Conservation (phyloP, 2,329 filamentous ascomycete genomes). For the Aspergillus hortae region DNA sequence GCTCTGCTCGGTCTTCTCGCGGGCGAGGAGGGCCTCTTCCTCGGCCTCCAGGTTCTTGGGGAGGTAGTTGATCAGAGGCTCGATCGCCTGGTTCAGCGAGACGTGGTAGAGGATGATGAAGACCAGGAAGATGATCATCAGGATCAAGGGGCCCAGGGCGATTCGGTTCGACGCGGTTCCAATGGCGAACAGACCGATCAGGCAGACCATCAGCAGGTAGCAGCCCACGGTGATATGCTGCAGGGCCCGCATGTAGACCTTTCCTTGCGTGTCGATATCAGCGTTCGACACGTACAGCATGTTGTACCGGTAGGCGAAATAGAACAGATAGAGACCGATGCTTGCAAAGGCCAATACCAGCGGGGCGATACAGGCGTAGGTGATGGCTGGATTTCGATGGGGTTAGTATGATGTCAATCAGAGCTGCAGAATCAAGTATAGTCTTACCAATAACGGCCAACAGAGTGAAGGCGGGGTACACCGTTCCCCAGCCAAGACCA, state of each 20-base stretch:
- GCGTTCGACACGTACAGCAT: slow-evolving; percentile 82
- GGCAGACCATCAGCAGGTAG: slow-evolving; percentile 76
- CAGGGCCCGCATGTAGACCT: slow-evolving; percentile 81
- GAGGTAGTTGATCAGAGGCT: slow-evolving; percentile 73
- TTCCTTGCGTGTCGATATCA: slow-evolving; percentile 79
- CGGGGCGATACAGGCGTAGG: slow-evolving; percentile 82
- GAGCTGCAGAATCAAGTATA: slow-evolving; percentile 1
- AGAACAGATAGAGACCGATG: slow-evolving; percentile 74
- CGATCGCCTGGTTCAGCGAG: slow-evolving; percentile 65
- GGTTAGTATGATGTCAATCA: neutral
- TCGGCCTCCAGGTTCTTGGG: slow-evolving; percentile 67
- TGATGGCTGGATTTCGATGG: slow-evolving; percentile 57
- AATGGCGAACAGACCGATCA: slow-evolving; percentile 80
- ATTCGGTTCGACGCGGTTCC: slow-evolving; percentile 59
- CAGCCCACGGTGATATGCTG: slow-evolving; percentile 81
- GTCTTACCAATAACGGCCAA: slow-evolving; percentile 71
- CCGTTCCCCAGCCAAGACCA: slow-evolving; percentile 76
- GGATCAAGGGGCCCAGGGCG: slow-evolving; percentile 64
- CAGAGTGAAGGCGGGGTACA: slow-evolving; percentile 77
- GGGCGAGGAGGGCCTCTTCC: slow-evolving; percentile 47
- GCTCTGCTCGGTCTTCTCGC: slow-evolving; percentile 23
- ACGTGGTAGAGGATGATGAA: slow-evolving; percentile 75
- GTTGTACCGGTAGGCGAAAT: slow-evolving; percentile 87
- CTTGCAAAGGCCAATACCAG: slow-evolving; percentile 79
- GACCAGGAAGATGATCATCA: slow-evolving; percentile 73